These are phyloP conservation scores for Zoysia pacifica DNA, from an alignment of 176 grass and related monocot species.

Conservation along the genomic window DNA sequence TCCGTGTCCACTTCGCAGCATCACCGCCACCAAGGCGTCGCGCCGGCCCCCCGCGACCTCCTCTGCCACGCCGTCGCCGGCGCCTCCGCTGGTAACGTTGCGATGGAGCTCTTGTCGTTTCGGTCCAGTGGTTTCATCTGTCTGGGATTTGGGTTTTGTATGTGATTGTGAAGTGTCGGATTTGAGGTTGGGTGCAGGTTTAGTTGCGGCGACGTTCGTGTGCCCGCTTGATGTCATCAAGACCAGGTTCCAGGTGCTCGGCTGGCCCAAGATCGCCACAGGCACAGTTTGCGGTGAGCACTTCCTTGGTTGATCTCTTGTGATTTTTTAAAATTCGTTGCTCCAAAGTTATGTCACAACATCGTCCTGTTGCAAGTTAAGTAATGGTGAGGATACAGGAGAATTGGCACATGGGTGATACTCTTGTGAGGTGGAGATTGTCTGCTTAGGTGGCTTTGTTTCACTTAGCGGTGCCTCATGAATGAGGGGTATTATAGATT, in stretches of 20 bases:
- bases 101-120: background rate
- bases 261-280: constrained; percentile 53
- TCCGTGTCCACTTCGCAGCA: constrained; percentile 17
- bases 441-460: constrained; percentile 7
- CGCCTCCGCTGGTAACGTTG: constrained; percentile 71
- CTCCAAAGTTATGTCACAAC: background rate
- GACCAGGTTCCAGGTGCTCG: constrained; percentile 95
- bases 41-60: constrained; percentile 46
- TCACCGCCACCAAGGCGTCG: constrained; percentile 31
- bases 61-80: constrained; percentile 73
- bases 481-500: background rate
- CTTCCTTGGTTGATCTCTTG: background rate
- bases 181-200: constrained; percentile 46
- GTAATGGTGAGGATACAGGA: background rate
- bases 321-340: background rate
- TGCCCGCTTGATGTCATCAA: constrained; percentile 98
- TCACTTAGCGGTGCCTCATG: background rate
- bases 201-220: constrained; percentile 91
- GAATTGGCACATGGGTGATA: background rate
- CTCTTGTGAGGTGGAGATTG: background rate
- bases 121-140: background rate
- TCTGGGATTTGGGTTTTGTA: background rate
- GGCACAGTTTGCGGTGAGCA: constrained; percentile 53
- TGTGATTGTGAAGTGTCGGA: background rate
- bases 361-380: background rate